Percentiles rank a stretch among this genome's conserved stretches.
phyloP scores from a whole-genome alignment of 2,329 filamentous ascomycete species.

The Nannizziopsis arthrosporioides region DNA sequence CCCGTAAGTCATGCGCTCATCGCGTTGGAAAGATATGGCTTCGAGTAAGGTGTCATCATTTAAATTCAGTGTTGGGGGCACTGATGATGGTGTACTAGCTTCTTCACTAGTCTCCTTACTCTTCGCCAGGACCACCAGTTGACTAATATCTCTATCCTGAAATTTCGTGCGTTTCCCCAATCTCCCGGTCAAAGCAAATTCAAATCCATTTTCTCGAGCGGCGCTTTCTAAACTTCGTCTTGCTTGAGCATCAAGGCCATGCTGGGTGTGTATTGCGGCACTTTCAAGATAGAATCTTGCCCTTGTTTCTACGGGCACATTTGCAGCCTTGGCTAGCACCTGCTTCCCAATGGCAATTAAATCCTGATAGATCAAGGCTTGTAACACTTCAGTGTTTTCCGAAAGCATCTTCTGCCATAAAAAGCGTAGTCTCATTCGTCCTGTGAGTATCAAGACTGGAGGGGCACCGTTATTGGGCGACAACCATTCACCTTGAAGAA shows the following conservation, averaged over 20 bases:
- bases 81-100: conserved; percentile 17
- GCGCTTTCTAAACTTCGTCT: conserved; percentile 59
- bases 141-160: conserved; percentile 49
- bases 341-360: conserved; percentile 9
- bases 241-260: conserved; percentile 69
- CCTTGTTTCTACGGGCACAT: conserved; percentile 26
- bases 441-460: conserved; percentile 43
- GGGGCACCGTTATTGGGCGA: conserved; percentile 21
- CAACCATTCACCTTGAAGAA: conserved; percentile 38
- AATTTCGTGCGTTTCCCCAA: conserved; percentile 54
- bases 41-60: conserved; percentile 93
- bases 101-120: conserved; percentile 42
- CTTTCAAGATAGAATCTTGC: conserved; percentile 63
- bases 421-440: conserved; percentile 59
- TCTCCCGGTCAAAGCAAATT: conserved; percentile 72
- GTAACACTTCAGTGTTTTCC: conserved; percentile 46
- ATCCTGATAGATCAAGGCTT: conserved; percentile 29
- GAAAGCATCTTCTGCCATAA: conserved; percentile 58
- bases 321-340: conserved; percentile 6
- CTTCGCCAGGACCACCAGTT: conserved; percentile 80
- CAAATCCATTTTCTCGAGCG: conserved; percentile 54
- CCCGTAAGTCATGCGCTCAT: conserved; percentile 24
- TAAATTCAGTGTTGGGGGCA: conserved; percentile 60
- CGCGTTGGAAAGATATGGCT: conserved; percentile 63
- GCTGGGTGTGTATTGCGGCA: conserved; percentile 69